These are phyloP conservation scores for Penicillium vulpinum DNA, from an alignment of 2,329 filamentous ascomycete species.

Conservation along the genomic window DNA sequence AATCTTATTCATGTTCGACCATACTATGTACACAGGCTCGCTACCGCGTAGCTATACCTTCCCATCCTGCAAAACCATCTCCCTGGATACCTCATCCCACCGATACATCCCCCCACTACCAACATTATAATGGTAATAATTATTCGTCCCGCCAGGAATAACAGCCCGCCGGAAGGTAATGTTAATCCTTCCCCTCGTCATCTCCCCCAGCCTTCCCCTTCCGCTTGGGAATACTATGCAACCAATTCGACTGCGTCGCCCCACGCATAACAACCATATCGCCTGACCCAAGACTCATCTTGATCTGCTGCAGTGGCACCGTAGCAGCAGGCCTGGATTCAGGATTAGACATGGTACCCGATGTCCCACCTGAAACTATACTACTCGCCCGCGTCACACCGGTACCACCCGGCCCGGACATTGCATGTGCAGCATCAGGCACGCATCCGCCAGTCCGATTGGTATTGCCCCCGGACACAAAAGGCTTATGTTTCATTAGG, in stretches of 20 bases:
- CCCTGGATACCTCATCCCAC: slow-evolving; percentile 58
- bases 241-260: slow-evolving; percentile 71
- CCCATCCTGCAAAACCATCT: slow-evolving; percentile 19
- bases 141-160: slow-evolving; percentile 71
- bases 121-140: slow-evolving; percentile 84
- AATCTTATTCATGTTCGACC: background rate
- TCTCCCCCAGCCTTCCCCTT: slow-evolving; percentile 56
- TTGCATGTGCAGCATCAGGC: slow-evolving; percentile 20
- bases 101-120: slow-evolving; percentile 66
- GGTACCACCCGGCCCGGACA: background rate
- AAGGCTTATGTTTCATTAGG: slow-evolving; percentile 74
- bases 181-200: slow-evolving; percentile 68
- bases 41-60: background rate
- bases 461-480: slow-evolving; percentile 21
- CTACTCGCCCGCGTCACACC: background rate
- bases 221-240: slow-evolving; percentile 76
- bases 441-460: slow-evolving; percentile 26
- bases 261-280: slow-evolving; percentile 81
- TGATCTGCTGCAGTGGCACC: slow-evolving; percentile 41
- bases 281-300: slow-evolving; percentile 61
- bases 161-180: slow-evolving; percentile 75
- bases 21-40: background rate
- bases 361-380: background rate
- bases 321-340: background rate
- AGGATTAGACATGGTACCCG: background rate